Conservation (phyloP, 2,329 filamentous ascomycete genomes). For the Aschersonia sp. region DNA sequence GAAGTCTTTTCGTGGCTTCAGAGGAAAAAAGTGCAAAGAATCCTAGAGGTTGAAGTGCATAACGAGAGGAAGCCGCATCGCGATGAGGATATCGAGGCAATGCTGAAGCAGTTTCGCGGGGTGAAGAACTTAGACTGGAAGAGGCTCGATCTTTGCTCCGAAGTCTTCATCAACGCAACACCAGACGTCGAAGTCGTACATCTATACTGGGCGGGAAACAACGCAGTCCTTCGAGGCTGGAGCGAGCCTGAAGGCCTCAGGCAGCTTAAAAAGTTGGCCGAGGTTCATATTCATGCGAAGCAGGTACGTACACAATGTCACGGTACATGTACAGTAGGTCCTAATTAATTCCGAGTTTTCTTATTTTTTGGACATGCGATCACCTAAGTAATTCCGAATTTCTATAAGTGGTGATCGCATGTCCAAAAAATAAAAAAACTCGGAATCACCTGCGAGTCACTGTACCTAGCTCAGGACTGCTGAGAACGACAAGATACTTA, state of each 20-base stretch:
- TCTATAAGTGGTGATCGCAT: background rate
- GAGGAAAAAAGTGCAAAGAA: constrained; percentile 10
- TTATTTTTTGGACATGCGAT: too few relatives aligned
- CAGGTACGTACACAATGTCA: background rate
- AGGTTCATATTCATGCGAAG: background rate
- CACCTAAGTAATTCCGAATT: background rate
- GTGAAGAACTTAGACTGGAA: constrained; percentile 17
- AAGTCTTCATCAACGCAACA: constrained; percentile 7
- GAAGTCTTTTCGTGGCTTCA: constrained; percentile 14
- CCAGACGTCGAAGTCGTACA: constrained; percentile 7
- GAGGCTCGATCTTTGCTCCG: constrained; percentile 13
- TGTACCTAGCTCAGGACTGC: background rate
- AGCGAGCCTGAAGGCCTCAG: constrained; percentile 11
- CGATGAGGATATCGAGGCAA: constrained; percentile 14
- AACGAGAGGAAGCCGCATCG: constrained; percentile 12
- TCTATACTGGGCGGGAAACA: constrained; percentile 18
- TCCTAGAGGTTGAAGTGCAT: constrained; percentile 15
- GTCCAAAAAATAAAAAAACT: background rate
- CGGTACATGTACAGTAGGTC: background rate
- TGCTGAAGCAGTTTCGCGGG: constrained; percentile 8
- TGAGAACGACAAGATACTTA: background rate
- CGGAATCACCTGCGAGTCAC: background rate
- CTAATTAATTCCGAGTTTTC: background rate
- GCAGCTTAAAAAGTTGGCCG: constrained; percentile 4
- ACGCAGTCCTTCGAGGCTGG: constrained; percentile 17